Evolutionary conservation across 192 early-diverging fungal genomes (phyloP).

Genomic region (Rhizophagus sp.): DNA sequence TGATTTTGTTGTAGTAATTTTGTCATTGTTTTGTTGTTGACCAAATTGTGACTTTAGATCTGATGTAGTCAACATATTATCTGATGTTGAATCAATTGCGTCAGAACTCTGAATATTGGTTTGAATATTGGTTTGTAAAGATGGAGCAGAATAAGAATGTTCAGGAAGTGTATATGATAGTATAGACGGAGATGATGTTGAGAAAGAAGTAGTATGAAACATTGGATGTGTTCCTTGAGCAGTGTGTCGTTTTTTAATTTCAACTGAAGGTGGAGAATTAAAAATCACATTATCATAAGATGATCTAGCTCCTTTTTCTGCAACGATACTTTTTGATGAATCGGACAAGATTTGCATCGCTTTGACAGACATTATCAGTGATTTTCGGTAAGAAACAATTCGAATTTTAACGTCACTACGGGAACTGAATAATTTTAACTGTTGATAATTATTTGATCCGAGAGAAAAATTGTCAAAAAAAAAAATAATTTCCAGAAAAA

Average conservation of each 20-base stretch:
- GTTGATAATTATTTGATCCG: not conserved
- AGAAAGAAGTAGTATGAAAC: not conserved
- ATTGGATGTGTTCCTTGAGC: not conserved
- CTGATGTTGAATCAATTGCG: too few species aligned
- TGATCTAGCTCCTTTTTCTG: not conserved
- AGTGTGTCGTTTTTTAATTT: not conserved
- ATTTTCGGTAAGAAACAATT: not conserved
- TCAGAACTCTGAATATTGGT: too few species aligned
- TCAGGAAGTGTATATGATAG: not conserved
- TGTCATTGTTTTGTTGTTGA: not conserved
- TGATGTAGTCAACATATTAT: not conserved
- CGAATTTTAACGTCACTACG: not conserved
- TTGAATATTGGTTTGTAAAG: too few species aligned
- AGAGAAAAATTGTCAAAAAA: not conserved
- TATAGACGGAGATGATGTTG: not conserved
- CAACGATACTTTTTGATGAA: not conserved
- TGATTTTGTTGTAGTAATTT: not conserved
- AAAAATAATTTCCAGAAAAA: not conserved
- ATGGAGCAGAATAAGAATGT: not conserved
- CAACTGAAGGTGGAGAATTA: not conserved
- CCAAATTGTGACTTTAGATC: not conserved
- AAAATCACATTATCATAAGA: conserved; percentile 4
- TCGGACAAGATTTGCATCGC: conserved; percentile 9
- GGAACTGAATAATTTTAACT: not conserved
- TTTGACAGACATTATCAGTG: not conserved